Evolutionary conservation across 108 stramenopile genomes (phyloP).

Genomic region (Discostella pseudostelligera): DNA sequence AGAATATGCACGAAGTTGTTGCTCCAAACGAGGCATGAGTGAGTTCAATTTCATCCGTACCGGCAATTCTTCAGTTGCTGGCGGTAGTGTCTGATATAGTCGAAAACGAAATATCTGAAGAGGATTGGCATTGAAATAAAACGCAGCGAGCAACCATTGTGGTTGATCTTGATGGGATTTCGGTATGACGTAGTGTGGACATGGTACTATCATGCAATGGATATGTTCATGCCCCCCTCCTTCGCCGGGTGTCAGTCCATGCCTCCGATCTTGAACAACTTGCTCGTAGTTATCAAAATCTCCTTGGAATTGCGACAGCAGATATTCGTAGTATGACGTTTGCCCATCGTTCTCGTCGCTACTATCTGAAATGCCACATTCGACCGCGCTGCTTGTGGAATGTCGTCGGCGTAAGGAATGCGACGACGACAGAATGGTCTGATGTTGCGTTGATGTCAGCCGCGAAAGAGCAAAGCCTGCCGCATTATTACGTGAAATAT

Average conservation of each 20-base stretch:
- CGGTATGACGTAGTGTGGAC: slow-evolving; percentile 9
- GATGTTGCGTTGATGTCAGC: too few species aligned
- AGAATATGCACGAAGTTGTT: slow-evolving; percentile 34
- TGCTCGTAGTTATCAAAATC: slow-evolving; percentile 88
- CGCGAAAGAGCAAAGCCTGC: too few species aligned
- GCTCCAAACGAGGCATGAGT: slow-evolving; percentile 56
- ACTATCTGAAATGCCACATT: too few species aligned
- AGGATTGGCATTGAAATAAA: slow-evolving; percentile 84
- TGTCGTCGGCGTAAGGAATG: too few species aligned
- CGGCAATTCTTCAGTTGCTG: slow-evolving; percentile 14
- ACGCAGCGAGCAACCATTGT: slow-evolving; percentile 65
- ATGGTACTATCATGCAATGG: slow-evolving; percentile 77
- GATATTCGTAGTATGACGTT: slow-evolving; percentile 14
- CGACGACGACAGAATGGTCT: too few species aligned
- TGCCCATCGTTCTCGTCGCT: too few species aligned
- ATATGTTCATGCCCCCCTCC: slow-evolving; percentile 87
- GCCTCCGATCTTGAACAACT: slow-evolving; percentile 65
- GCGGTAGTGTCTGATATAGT: slow-evolving; percentile 52
- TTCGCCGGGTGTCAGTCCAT: slow-evolving; percentile 60
- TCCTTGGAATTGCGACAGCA: slow-evolving; percentile 65
- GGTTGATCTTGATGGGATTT: background rate
- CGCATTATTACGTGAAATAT: too few species aligned
- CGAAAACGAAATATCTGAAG: slow-evolving; percentile 82
- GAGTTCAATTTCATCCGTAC: slow-evolving; percentile 68
- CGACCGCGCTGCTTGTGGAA: too few species aligned